Conservation (phyloP, 2,329 filamentous ascomycete species). For the Fusarium ambrosium region DNA sequence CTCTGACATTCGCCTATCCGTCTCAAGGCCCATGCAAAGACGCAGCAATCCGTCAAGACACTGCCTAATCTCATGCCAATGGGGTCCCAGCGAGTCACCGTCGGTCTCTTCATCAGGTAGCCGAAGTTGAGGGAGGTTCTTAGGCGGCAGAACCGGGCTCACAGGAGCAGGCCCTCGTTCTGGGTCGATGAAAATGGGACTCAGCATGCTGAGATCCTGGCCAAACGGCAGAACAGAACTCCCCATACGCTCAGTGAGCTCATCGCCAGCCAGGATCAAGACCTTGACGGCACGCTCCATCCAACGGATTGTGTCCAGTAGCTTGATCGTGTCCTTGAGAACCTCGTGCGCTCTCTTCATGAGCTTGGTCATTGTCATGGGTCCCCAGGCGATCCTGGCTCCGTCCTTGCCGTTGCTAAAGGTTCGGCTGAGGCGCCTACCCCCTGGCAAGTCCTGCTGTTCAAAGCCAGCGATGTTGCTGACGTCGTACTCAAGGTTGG, state of each 20-base stretch:
- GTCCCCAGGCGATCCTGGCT: slow-evolving; percentile 49
- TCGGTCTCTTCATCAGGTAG: slow-evolving; percentile 33
- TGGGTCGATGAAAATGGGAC: slow-evolving; percentile 38
- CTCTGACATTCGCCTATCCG: slow-evolving; percentile 61
- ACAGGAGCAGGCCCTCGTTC: slow-evolving; percentile 43
- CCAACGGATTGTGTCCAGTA: slow-evolving; percentile 62
- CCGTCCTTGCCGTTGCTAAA: slow-evolving; percentile 44
- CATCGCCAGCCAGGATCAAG: slow-evolving; percentile 59
- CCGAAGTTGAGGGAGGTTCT: slow-evolving; percentile 30
- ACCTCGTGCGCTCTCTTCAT: slow-evolving; percentile 64
- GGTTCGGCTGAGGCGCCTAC: slow-evolving; percentile 40
- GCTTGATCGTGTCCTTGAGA: slow-evolving; percentile 59
- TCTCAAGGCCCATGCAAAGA: slow-evolving; percentile 60
- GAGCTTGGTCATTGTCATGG: slow-evolving; percentile 60
- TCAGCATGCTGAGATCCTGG: slow-evolving; percentile 46
- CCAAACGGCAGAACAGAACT: slow-evolving; percentile 33
- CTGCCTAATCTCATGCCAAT: slow-evolving; percentile 63
- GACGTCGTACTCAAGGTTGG: slow-evolving; percentile 58
- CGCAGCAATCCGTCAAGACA: slow-evolving; percentile 60
- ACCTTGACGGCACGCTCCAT: slow-evolving; percentile 62
- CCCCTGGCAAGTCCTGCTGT: slow-evolving; percentile 45
- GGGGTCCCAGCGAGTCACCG: slow-evolving; percentile 50
- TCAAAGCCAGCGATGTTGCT: slow-evolving; percentile 59
- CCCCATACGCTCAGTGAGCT: slow-evolving; percentile 53
- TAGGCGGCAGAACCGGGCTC: slow-evolving; percentile 45